phyloP scores from a whole-genome alignment of 257 asterid species.

The Solanum ossicruentum region DNA sequence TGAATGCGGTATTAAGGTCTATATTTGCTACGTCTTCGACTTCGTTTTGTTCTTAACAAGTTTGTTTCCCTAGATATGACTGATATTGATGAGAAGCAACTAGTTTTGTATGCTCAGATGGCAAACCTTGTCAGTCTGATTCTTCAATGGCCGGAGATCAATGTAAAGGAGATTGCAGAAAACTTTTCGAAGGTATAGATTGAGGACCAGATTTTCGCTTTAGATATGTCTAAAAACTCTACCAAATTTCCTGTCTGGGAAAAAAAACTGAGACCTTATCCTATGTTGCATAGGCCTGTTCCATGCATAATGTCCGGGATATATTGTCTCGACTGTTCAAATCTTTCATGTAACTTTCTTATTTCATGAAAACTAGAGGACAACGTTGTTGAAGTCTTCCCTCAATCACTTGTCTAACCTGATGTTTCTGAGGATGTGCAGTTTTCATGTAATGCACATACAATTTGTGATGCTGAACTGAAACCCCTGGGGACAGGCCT shows the following conservation, averaged over 20 bases:
- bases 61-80: constrained; percentile 42
- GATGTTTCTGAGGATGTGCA: constrained; percentile 10
- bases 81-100: constrained; percentile 58
- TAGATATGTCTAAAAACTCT: background rate
- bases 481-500: constrained; percentile 91
- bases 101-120: constrained; percentile 89
- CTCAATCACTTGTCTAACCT: background rate
- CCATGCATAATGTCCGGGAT: background rate
- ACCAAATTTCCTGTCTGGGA: background rate
- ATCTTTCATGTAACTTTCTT: background rate
- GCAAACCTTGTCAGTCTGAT: constrained; percentile 78
- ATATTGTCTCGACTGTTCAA: background rate
- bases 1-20: background rate
- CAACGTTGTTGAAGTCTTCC: background rate
- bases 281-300: background rate
- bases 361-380: background rate
- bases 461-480: constrained; percentile 82
- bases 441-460: constrained; percentile 99
- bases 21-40: background rate
- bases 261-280: background rate
- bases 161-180: constrained; percentile 72
- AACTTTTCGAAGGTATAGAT: constrained; percentile 63
- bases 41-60: constrained; percentile 26
- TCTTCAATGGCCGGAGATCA: constrained; percentile 66
- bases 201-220: background rate